phyloP scores from a whole-genome alignment of 768 basidiomycete species.

The Russula olivacea region DNA sequence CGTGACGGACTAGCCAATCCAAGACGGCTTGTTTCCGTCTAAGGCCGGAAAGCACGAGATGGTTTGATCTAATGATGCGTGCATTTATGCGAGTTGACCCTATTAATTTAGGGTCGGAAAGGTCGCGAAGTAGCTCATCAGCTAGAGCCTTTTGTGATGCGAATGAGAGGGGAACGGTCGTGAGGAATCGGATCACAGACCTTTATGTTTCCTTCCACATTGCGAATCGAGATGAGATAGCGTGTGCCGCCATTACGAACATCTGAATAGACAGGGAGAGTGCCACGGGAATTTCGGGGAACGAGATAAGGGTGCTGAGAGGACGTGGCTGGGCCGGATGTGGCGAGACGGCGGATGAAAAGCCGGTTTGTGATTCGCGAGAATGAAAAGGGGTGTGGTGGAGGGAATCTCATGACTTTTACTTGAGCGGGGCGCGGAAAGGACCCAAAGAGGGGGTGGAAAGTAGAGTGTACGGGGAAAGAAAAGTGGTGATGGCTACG shows the following conservation, averaged over 20 bases:
- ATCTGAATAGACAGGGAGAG: slow-evolving; percentile 72
- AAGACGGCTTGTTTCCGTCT: slow-evolving; percentile 56
- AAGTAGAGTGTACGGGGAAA: too few relatives aligned
- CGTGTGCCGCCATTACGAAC: slow-evolving; percentile 60
- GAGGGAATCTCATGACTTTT: slow-evolving; percentile 6
- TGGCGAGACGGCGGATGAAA: not conserved
- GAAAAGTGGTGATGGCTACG: not conserved
- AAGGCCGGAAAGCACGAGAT: slow-evolving; percentile 57
- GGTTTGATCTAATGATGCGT: slow-evolving; percentile 42
- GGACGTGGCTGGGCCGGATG: not conserved
- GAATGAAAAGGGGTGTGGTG: not conserved
- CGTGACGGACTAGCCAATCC: slow-evolving; percentile 56
- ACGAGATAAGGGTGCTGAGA: slow-evolving; percentile 45
- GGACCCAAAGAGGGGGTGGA: too few relatives aligned
- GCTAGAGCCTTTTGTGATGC: slow-evolving; percentile 45
- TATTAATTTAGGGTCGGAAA: slow-evolving; percentile 45
- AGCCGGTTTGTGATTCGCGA: not conserved
- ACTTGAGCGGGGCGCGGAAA: too few relatives aligned
- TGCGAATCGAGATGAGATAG: slow-evolving; percentile 53
- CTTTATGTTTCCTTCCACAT: slow-evolving; percentile 57
- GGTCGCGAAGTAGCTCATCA: slow-evolving; percentile 45
- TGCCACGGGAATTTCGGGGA: slow-evolving; percentile 58
- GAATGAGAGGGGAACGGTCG: slow-evolving; percentile 3
- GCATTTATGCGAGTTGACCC: slow-evolving; percentile 48
- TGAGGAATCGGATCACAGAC: slow-evolving; percentile 37